Conservation (phyloP, 352 stramenopile species). For the Plasmopara muralis region DNA sequence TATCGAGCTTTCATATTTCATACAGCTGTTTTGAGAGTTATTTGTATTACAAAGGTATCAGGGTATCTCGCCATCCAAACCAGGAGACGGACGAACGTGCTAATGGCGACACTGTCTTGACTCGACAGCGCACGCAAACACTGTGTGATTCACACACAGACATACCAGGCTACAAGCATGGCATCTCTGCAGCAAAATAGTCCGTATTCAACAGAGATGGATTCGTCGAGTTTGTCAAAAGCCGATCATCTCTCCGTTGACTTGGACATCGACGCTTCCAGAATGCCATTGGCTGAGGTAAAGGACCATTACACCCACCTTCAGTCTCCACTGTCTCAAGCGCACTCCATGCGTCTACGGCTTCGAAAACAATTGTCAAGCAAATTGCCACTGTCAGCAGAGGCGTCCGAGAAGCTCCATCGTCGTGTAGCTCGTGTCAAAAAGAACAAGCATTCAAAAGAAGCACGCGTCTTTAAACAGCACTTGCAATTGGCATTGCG, state of each 20-base stretch:
- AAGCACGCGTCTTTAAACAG: constrained; percentile 32
- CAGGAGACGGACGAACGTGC: background rate
- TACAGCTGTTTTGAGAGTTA: background rate
- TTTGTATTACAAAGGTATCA: background rate
- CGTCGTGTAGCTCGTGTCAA: constrained; percentile 32
- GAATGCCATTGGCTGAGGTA: constrained; percentile 10
- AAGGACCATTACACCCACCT: constrained; percentile 25
- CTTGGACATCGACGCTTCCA: constrained; percentile 14
- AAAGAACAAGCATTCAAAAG: constrained; percentile 39
- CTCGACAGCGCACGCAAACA: background rate
- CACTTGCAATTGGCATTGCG: constrained; percentile 41
- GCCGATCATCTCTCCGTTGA: constrained; percentile 20
- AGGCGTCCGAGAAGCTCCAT: constrained; percentile 13
- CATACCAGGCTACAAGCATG: constrained; percentile 7
- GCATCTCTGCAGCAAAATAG: constrained; percentile 10
- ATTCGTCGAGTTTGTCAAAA: constrained; percentile 6
- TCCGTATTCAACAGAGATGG: constrained; percentile 6
- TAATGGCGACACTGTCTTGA: constrained; percentile 3
- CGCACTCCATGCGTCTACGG: constrained; percentile 36
- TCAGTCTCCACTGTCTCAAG: constrained; percentile 22
- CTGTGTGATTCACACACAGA: background rate
- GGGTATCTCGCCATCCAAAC: background rate
- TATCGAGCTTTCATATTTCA: background rate
- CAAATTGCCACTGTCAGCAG: constrained; percentile 10
- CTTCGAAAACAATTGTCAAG: constrained; percentile 26